phyloP scores from a whole-genome alignment of 1,139 yeast genomes.

The Hemisphaericaspora xylofermentans region DNA sequence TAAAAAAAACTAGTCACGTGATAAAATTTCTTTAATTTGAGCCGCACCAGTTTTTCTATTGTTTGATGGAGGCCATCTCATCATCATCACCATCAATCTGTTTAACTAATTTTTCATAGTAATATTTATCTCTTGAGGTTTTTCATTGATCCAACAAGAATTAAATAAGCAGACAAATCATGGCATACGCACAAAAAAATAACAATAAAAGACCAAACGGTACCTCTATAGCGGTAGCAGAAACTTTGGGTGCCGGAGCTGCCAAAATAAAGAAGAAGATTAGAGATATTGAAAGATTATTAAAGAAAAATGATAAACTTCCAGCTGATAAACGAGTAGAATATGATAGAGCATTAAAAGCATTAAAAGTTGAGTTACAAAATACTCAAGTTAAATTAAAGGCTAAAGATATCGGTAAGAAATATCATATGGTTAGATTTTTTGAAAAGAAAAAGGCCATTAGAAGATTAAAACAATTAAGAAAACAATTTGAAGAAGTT shows the following conservation, averaged over 20 bases:
- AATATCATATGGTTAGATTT: slow-evolving; percentile 92
- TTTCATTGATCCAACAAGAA: background rate
- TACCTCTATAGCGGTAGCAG: slow-evolving; percentile 25
- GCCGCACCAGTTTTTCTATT: background rate
- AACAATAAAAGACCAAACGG: slow-evolving; percentile 10
- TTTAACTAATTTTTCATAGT: no score
- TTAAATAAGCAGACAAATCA: slow-evolving; percentile 1
- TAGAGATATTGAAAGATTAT: slow-evolving; percentile 76
- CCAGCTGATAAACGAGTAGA: slow-evolving; percentile 78
- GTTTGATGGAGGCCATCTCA: slow-evolving; percentile 3
- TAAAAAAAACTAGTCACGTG: slow-evolving; percentile 3
- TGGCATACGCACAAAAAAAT: slow-evolving; percentile 13
- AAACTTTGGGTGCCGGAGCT: slow-evolving; percentile 37
- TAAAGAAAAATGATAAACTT: slow-evolving; percentile 53
- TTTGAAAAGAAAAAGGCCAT: slow-evolving; percentile 88
- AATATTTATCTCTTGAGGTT: no score
- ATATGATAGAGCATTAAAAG: slow-evolving; percentile 82
- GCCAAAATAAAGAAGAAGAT: slow-evolving; percentile 77
- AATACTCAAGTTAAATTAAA: slow-evolving; percentile 50
- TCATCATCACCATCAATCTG: no score
- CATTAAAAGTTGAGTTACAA: slow-evolving; percentile 65
- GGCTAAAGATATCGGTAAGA: slow-evolving; percentile 62
- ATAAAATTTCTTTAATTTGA: background rate
- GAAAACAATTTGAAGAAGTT: slow-evolving; percentile 45
- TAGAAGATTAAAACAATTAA: slow-evolving; percentile 66